Evolutionary conservation across 1,284 basidiomycete species (phyloP).

Genomic region (Ceratobasidium sp.): DNA sequence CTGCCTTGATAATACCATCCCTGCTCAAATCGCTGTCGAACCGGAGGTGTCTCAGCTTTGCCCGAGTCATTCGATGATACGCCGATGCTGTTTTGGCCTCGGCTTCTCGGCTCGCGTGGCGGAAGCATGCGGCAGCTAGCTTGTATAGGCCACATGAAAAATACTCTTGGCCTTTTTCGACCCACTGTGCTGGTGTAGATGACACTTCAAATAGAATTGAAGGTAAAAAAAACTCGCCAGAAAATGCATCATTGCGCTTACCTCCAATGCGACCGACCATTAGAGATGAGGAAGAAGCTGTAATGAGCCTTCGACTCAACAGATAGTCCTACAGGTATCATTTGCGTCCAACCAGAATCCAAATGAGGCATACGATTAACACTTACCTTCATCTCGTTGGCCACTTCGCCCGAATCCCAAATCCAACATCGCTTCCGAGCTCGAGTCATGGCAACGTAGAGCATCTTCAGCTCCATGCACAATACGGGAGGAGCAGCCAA

Average conservation of each 20-base stretch:
- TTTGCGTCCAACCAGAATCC: too few relatives aligned
- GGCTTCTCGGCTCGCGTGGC: not conserved
- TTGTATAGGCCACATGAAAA: constrained; percentile 26
- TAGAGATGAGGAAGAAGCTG: not conserved
- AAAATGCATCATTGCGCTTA: not conserved
- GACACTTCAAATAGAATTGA: not conserved
- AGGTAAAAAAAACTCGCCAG: too few relatives aligned
- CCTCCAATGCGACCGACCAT: constrained; percentile 1
- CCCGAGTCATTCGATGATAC: constrained; percentile 31
- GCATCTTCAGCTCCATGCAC: constrained; percentile 41
- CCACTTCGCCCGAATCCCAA: constrained; percentile 35
- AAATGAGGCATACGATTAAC: too few relatives aligned
- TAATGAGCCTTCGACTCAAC: not conserved
- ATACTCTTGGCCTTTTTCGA: constrained; percentile 26
- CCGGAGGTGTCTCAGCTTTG: constrained; percentile 20
- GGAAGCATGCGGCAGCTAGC: constrained; percentile 8
- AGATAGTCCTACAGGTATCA: not conserved
- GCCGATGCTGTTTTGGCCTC: not conserved
- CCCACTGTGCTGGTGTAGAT: constrained; percentile 3
- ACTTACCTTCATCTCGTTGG: not conserved
- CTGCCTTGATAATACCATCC: not conserved
- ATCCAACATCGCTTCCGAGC: constrained; percentile 47
- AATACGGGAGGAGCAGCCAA: constrained; percentile 7
- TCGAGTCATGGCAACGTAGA: constrained; percentile 49
- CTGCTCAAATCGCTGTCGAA: not conserved